Percentiles rank a stretch among this genome's conserved stretches.
Conservation (phyloP, 371 early-diverging fungal genomes). For the Fennellomyces sp. region DNA sequence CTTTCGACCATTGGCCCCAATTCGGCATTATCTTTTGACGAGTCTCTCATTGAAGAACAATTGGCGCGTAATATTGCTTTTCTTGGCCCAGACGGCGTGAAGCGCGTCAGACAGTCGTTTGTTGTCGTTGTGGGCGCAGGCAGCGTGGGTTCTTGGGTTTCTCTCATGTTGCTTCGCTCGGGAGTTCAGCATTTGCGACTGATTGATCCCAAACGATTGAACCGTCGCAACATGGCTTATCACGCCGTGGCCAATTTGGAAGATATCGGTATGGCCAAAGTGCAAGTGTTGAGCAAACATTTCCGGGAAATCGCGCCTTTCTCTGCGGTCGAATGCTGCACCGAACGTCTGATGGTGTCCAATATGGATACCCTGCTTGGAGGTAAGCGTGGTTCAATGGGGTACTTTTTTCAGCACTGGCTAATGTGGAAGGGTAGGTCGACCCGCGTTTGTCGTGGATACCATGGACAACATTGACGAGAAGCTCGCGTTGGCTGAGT, state of each 20-base stretch:
- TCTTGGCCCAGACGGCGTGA: conserved; percentile 82
- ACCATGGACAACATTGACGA: conserved; percentile 92
- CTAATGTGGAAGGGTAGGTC: conserved; percentile 18
- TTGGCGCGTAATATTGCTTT: conserved; percentile 88
- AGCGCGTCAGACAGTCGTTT: conserved; percentile 64
- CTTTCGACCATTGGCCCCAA: background rate
- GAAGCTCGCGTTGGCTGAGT: conserved; percentile 83
- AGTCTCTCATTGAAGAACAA: conserved; percentile 82
- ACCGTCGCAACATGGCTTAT: conserved; percentile 82
- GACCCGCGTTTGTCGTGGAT: conserved; percentile 79
- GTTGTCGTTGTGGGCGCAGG: conserved; percentile 95
- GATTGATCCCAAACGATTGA: conserved; percentile 92
- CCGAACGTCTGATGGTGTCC: conserved; percentile 65
- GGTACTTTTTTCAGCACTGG: background rate
- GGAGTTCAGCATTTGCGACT: conserved; percentile 87
- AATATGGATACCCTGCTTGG: conserved; percentile 66
- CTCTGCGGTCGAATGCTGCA: conserved; percentile 71
- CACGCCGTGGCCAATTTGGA: conserved; percentile 87
- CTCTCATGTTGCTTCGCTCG: conserved; percentile 88
- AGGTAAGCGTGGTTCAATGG: conserved; percentile 45
- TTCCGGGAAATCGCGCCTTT: conserved; percentile 79
- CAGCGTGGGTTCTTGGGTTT: conserved; percentile 95
- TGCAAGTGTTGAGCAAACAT: conserved; percentile 68
- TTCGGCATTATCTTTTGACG: conserved; percentile 39
- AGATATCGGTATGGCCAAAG: conserved; percentile 90